phyloP scores from a whole-genome alignment of 2,329 filamentous ascomycete species.

The Colletotrichum neosansevieriae region DNA sequence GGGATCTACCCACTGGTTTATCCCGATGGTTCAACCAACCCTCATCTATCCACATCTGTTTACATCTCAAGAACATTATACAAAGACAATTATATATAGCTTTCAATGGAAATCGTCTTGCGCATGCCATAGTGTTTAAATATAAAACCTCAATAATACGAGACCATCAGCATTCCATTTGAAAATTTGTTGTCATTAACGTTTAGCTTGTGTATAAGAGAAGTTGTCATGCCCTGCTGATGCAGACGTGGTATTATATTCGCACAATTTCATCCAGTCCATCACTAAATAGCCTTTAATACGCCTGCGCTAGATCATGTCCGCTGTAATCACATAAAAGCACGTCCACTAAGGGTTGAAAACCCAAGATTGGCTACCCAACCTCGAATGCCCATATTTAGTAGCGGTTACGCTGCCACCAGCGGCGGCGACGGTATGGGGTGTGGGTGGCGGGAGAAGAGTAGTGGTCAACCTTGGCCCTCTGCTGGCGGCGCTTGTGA shows the following conservation, averaged over 20 bases:
- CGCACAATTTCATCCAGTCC: conserved; percentile 13
- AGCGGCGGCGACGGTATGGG: conserved; percentile 36
- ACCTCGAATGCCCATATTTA: neutral
- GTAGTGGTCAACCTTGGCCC: conserved; percentile 46
- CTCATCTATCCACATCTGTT: too few species aligned
- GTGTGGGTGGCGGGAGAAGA: conserved; percentile 40
- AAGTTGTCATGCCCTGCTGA: conserved; percentile 15
- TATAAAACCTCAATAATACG: too few species aligned
- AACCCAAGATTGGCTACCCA: neutral
- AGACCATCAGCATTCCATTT: too few species aligned
- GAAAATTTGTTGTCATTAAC: conserved; percentile 16
- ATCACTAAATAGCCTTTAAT: neutral
- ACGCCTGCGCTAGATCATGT: conserved; percentile 14
- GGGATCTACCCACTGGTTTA: too few species aligned
- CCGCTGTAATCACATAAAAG: neutral
- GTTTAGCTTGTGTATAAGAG: conserved; percentile 3
- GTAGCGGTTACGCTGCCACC: conserved; percentile 40
- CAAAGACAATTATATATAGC: too few species aligned
- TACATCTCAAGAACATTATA: too few species aligned
- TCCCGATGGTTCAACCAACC: too few species aligned
- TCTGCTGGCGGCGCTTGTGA: conserved; percentile 50
- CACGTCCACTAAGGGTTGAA: neutral
- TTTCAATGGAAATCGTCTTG: too few species aligned
- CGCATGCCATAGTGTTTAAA: too few species aligned
- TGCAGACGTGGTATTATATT: conserved; percentile 35